Evolutionary conservation across 2,329 filamentous ascomycete genomes (phyloP), one percentile per base, ranked within the genome.

Genomic region (Phoma sp.): DNA sequence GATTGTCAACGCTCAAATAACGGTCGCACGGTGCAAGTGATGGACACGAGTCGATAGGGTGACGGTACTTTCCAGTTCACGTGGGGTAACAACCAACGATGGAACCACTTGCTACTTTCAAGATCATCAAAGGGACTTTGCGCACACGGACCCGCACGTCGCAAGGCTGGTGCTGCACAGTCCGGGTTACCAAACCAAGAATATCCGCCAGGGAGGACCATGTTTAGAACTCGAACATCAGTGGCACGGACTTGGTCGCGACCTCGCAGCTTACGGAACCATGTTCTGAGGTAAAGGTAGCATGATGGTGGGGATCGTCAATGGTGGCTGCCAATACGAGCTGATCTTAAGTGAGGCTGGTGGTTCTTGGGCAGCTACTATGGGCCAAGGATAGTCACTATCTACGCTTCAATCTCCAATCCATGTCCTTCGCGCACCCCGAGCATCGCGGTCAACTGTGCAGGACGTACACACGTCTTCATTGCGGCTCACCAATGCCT

Each of bases 121-220:
- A 37, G 46, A 55, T 55, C 46, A 40, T 38, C 52, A 37, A 25
- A 55, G 46, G 43, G 41, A 27, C 33, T 17, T 19, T 15, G 24
- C 24, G 41, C 45, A 36, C 52, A 55, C 45, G 41, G 52, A 32
- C 52, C 46, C 33, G 36, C 41, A 51, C 25, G 41, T 55, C 36
- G 40, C 51, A 54, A 49, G 51, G 52, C 46, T 55, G 52, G 46
- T 24, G 41, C 45, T 50, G 27, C 21, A 45, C 37, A 55, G 43
- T 46, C 36, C 52, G 52, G 52, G 24, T 50, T 46, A 27, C 52
- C 46, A 37, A 13, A 39, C 41, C 46, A 51, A 51, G 52, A 36
- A 17, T 9, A 25, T 27, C 46, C 52, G 31, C 13, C 41, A 41
- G 45, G 46, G 41, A 33, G 36, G 29, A 37, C 52, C 41, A 46